phyloP scores from a whole-genome alignment of 2,329 filamentous ascomycete genomes.

The Verticillium nonalfalfae region DNA sequence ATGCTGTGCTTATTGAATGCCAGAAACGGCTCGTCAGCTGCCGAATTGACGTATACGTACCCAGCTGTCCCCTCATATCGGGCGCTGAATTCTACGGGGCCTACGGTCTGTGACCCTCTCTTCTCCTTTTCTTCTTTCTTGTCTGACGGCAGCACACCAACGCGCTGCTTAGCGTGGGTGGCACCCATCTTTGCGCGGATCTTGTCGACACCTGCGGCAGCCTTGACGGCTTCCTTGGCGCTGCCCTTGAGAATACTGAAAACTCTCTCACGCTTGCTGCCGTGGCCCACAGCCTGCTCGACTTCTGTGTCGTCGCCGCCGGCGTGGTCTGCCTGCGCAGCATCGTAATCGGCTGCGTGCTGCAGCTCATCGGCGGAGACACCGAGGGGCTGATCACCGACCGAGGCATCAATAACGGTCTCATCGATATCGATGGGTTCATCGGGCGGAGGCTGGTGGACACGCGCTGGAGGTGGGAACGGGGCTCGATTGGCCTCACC shows the following conservation, averaged over 20 bases:
- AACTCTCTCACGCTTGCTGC: constrained; percentile 1
- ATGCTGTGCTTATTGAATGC: background rate
- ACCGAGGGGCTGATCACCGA: constrained; percentile 3
- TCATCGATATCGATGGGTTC: background rate
- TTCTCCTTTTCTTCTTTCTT: background rate
- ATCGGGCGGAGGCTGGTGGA: background rate
- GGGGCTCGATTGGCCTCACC: constrained; percentile 64
- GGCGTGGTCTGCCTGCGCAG: background rate
- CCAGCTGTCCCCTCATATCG: background rate
- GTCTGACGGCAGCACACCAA: background rate
- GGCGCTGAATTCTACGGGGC: constrained; percentile 3
- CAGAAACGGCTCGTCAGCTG: background rate
- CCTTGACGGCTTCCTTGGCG: constrained; percentile 3
- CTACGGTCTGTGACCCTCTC: background rate
- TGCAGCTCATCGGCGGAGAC: background rate
- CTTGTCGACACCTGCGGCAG: constrained; percentile 2
- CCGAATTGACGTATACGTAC: constrained; percentile 1
- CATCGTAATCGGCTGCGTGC: background rate
- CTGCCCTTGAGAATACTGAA: constrained; percentile 5
- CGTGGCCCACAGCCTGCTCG: background rate
- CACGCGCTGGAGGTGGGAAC: constrained; percentile 34
- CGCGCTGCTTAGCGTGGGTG: background rate
- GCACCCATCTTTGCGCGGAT: constrained; percentile 3
- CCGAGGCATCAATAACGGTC: background rate
- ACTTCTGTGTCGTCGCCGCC: constrained; percentile 2